Conservation (phyloP, 2,329 filamentous ascomycete species). For the Nigrograna mackinnonii region DNA sequence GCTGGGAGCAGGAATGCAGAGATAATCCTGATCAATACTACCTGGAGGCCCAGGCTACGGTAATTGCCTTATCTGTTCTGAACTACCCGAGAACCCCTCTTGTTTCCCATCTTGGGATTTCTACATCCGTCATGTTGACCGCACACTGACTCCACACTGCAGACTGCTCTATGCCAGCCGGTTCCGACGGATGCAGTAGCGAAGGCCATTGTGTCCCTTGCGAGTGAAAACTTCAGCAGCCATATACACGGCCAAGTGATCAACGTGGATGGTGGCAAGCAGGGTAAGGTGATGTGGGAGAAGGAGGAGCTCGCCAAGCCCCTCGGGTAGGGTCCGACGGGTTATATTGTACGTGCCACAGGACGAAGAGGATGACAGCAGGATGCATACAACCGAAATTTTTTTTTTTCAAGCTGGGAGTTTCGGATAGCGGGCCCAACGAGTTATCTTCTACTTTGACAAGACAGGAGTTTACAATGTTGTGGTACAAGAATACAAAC, state of each 20-base stretch:
- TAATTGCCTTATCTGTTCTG: constrained; percentile 7
- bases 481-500: too few species aligned
- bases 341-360: too few species aligned
- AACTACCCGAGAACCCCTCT: too few species aligned
- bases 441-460: too few species aligned
- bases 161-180: constrained; percentile 43
- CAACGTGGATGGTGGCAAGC: constrained; percentile 52
- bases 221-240: constrained; percentile 50
- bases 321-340: too few species aligned
- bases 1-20: constrained; percentile 47
- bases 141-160: not conserved
- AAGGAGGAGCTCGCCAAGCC: constrained; percentile 33
- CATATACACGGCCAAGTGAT: constrained; percentile 50
- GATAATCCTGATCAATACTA: constrained; percentile 44
- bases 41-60: constrained; percentile 49
- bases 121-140: not conserved
- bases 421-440: too few species aligned
- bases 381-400: too few species aligned
- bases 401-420: too few species aligned
- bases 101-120: too few species aligned
- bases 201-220: constrained; percentile 49
- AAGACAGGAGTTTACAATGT: too few species aligned
- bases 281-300: constrained; percentile 46
- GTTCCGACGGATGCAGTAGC: constrained; percentile 47
- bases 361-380: too few species aligned